Percentiles rank a stretch among this genome's conserved stretches.
Evolutionary conservation across 2,329 filamentous ascomycete species (phyloP).

Genomic region (Penicillium sumatraense): DNA sequence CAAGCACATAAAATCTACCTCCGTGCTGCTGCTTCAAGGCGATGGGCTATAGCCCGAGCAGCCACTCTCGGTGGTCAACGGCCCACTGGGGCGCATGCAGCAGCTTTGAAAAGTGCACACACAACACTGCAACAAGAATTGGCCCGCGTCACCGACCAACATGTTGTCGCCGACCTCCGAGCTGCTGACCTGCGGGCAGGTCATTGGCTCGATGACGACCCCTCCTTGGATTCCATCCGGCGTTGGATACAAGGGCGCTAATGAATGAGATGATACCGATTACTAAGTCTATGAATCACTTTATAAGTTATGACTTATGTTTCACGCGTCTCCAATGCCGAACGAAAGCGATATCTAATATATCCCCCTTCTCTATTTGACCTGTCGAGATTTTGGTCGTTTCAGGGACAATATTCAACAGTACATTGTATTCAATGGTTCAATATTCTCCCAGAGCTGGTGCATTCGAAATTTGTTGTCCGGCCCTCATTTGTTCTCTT

Average conservation of each 20-base stretch:
- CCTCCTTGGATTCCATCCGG: conserved; percentile 57
- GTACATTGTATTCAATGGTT: no score
- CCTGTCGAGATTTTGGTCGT: background rate
- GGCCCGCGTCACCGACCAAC: conserved; percentile 59
- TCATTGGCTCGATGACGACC: conserved; percentile 67
- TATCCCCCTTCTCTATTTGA: background rate
- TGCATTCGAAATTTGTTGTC: background rate
- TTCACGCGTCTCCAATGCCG: background rate
- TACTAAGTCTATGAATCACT: conserved; percentile 9
- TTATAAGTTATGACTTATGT: background rate
- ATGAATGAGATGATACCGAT: conserved; percentile 20
- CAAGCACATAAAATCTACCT: conserved; percentile 66
- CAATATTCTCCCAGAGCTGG: background rate
- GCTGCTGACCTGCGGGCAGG: conserved; percentile 59
- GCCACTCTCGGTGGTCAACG: conserved; percentile 57
- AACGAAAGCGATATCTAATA: conserved; percentile 9
- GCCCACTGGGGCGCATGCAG: conserved; percentile 52
- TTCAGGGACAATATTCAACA: no score
- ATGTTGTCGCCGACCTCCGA: conserved; percentile 60
- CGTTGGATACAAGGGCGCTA: conserved; percentile 48
- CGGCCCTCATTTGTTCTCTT: background rate
- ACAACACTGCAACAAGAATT: conserved; percentile 57
- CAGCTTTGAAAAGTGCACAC: conserved; percentile 55
- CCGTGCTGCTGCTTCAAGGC: conserved; percentile 59
- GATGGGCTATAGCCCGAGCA: conserved; percentile 62